Percentiles rank a stretch among this genome's conserved stretches.
Evolutionary conservation across 2,329 filamentous ascomycete species (phyloP).

Genomic region (Calonectria fujianensis): DNA sequence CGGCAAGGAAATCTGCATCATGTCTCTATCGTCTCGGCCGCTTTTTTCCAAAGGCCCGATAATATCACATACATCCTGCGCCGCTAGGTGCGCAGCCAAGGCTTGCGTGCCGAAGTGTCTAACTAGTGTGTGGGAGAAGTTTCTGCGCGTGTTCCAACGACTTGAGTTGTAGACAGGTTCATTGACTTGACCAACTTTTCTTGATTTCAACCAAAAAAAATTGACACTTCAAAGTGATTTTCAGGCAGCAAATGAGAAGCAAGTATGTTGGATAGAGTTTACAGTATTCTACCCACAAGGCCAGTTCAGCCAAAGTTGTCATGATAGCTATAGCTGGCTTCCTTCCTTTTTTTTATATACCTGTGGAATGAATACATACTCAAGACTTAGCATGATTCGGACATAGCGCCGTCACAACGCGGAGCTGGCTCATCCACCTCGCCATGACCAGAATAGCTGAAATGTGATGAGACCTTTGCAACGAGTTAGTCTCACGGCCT

Average conservation of each 20-base stretch:
- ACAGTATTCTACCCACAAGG: neutral
- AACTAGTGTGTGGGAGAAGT: neutral
- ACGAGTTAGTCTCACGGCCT: neutral
- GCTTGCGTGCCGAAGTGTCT: neutral
- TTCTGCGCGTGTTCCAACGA: too few species aligned
- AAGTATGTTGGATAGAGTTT: neutral
- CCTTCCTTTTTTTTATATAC: neutral
- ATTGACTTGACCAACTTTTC: neutral
- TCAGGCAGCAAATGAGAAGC: neutral
- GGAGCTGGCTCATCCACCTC: neutral
- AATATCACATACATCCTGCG: neutral
- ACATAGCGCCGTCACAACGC: neutral
- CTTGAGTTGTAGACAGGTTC: neutral
- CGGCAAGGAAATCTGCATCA: neutral
- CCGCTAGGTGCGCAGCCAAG: neutral
- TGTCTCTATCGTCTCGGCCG: constrained; percentile 6
- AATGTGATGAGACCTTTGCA: neutral
- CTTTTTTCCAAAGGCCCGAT: constrained; percentile 7
- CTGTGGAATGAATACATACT: too few species aligned
- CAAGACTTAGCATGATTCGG: too few species aligned
- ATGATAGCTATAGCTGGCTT: neutral
- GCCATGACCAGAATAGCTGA: neutral
- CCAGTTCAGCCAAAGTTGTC: neutral
- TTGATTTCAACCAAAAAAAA: neutral
- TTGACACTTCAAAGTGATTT: neutral